Percentiles rank a stretch among this genome's conserved stretches.
Conservation (phyloP, 148 eudicot genomes). For the Rheum nobile region DNA sequence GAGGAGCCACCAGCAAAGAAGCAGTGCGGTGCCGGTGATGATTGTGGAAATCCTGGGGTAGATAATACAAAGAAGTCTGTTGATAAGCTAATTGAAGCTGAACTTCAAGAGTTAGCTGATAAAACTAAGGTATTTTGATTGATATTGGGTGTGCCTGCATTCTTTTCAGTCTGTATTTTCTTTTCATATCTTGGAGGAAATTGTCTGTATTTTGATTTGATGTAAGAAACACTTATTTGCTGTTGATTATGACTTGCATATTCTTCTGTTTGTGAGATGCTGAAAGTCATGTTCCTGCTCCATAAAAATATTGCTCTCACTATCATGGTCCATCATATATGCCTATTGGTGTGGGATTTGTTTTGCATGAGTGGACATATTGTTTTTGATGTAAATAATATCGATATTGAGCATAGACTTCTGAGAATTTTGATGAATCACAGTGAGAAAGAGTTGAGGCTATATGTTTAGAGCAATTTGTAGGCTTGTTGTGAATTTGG, state of each 20-base stretch:
- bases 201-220: background rate
- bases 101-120: slow-evolving; percentile 73
- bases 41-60: slow-evolving; percentile 16
- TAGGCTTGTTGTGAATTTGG: background rate
- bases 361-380: background rate
- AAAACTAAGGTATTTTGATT: slow-evolving; percentile 59
- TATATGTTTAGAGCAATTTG: background rate
- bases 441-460: background rate
- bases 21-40: slow-evolving; percentile 24
- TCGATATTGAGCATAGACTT: background rate
- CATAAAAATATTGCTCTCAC: background rate
- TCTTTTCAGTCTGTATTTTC: background rate
- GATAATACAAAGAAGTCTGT: slow-evolving; percentile 45
- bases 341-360: background rate
- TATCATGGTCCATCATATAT: background rate
- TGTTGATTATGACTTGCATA: background rate
- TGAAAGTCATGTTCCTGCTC: background rate
- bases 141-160: background rate
- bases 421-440: background rate
- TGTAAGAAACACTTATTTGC: background rate
- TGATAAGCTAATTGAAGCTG: slow-evolving; percentile 83
- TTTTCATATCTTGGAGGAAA: background rate
- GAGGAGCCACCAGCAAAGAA: slow-evolving; percentile 50
- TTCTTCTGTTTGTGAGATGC: background rate
- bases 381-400: background rate